A percentile compares a stretch with the other conserved stretches of the same genome.
Conservation (phyloP, 2,329 filamentous ascomycete genomes). For the Ophiostoma sp. region DNA sequence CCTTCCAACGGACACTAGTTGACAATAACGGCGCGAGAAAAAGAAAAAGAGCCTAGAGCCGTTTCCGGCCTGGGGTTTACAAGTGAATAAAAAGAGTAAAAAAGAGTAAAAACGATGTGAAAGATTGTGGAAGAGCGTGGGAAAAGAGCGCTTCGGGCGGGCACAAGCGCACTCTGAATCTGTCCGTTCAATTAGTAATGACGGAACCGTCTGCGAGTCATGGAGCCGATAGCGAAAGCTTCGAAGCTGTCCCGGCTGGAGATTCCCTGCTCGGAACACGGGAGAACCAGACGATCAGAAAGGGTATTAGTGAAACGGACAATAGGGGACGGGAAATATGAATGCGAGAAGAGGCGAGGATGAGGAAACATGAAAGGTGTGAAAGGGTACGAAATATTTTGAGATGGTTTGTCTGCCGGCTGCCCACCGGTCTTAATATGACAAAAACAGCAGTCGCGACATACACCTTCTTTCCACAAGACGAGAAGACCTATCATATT, state of each 20-base stretch:
- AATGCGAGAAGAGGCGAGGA: neutral
- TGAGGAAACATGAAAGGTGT: neutral
- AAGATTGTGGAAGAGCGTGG: neutral
- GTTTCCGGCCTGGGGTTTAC: neutral
- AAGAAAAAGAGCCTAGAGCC: neutral
- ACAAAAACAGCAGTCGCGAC: neutral
- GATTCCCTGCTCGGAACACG: neutral
- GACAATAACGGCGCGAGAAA: neutral
- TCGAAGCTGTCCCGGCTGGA: neutral
- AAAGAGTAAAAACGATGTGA: neutral
- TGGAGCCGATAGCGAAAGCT: conserved; percentile 12
- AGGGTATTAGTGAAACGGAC: neutral
- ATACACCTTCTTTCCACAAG: neutral
- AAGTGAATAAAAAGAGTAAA: neutral
- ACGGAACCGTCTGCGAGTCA: conserved; percentile 11
- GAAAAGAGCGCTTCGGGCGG: conserved; percentile 20
- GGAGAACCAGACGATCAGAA: neutral
- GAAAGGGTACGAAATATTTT: neutral
- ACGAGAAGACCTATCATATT: neutral
- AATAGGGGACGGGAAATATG: neutral
- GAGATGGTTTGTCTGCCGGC: neutral
- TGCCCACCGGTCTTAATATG: neutral
- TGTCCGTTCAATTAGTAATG: conserved; percentile 22
- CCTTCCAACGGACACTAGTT: conserved; percentile 16
- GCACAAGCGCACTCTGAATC: neutral